Evolutionary conservation across 768 basidiomycete genomes (phyloP), one percentile per base, ranked within the genome.

Genomic region (Thelephora aurantiotincta): DNA sequence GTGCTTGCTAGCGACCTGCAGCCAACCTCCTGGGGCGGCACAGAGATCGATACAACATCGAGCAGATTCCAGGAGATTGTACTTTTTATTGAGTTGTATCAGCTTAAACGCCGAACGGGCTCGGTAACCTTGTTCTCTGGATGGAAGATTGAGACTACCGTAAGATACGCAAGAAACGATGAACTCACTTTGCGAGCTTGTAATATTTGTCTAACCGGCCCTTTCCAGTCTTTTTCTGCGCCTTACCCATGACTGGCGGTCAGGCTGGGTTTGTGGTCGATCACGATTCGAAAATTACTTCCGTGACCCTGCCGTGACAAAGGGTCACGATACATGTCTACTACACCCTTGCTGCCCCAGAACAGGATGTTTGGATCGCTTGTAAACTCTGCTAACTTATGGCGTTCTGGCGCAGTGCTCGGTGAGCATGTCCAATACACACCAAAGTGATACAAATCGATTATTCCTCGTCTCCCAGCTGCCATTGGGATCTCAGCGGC

Each of bases 31-130:
- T 5, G 96, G 96, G 4, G 96, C 96, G 33, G 96, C 96, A 65
- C 96, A 99, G 30, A 99, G 74, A 74, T 99, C 96, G 57, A 99
- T 93, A 37, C 85, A 88, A 64, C 94, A 97, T 74, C 80, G 73
- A 49, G 91, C 84, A 26, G 76, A 70, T 57, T 92, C 87, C 19
- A 99, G 75, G 61, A 99, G 86, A 13, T 81, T 76, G 66, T 87
- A 99, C 69, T 98, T 99, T 63, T 94, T 92, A 73, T 99, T 98
- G 51, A 99, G 69, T 65, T 99, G 96, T 50, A 99, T 91, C 50
- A 99, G 77, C 67, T 99, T 99, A 81, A 94, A 94, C 2, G 96
- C 96, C 13, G 96, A 99, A 72, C 96, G 96, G 56, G 96, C 96
- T 52, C 96, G 87, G 63, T 93, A 99, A 51, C 96, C 96, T 71